A percentile compares a stretch with the other conserved stretches of the same genome.
Evolutionary conservation across 768 basidiomycete species (phyloP).

Genomic region (Psilocybe cubensis): DNA sequence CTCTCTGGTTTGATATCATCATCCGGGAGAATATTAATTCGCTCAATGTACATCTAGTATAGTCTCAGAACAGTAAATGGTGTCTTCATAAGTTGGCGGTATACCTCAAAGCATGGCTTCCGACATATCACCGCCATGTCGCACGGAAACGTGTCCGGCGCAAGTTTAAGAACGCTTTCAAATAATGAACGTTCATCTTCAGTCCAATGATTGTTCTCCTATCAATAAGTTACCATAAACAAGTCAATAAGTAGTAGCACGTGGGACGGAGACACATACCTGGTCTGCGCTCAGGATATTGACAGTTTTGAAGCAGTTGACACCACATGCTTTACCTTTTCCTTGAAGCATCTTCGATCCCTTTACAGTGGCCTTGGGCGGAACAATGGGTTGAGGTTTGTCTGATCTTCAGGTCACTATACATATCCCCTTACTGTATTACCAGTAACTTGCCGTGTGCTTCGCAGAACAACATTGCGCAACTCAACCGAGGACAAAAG

Average conservation of each 20-base stretch:
- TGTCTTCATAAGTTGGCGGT: not conserved
- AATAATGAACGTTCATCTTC: slow-evolving; percentile 30
- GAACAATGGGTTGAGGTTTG: not conserved
- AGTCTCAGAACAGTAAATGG: slow-evolving; percentile 7
- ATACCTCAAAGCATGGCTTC: slow-evolving; percentile 51
- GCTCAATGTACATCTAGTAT: slow-evolving; percentile 24
- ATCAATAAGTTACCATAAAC: not conserved
- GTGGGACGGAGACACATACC: not conserved
- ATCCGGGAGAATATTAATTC: slow-evolving; percentile 18
- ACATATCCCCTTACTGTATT: not conserved
- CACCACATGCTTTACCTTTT: not conserved
- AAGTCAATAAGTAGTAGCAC: not conserved
- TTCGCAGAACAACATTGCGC: slow-evolving; percentile 41
- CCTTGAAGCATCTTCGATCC: slow-evolving; percentile 2
- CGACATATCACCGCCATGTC: slow-evolving; percentile 50
- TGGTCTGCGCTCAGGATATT: slow-evolving; percentile 4
- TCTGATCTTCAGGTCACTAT: not conserved
- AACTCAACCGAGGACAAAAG: slow-evolving; percentile 53
- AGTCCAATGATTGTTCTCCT: slow-evolving; percentile 30
- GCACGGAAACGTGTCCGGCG: slow-evolving; percentile 53
- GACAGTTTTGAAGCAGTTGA: slow-evolving; percentile 11
- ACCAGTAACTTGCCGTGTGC: slow-evolving; percentile 30
- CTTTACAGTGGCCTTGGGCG: slow-evolving; percentile 5
- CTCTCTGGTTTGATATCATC: slow-evolving; percentile 2
- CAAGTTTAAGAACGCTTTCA: slow-evolving; percentile 39